Evolutionary conservation across 2,329 filamentous ascomycete species (phyloP).

Genomic region (Epichloe sp.): DNA sequence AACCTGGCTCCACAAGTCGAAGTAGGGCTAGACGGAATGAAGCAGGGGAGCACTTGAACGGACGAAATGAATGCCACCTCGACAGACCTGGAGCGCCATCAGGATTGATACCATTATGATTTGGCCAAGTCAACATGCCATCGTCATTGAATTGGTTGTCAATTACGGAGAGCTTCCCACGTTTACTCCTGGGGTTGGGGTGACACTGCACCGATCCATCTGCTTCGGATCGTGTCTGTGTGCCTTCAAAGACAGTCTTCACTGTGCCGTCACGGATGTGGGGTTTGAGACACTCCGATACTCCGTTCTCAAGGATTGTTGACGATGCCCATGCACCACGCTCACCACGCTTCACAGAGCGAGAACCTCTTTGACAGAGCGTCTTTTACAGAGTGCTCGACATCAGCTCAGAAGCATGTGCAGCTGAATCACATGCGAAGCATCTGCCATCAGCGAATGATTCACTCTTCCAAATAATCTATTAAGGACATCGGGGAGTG

Average conservation of each 20-base stretch:
- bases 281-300: constrained; percentile 2
- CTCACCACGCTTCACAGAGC: not conserved
- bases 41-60: not conserved
- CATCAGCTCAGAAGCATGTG: no score
- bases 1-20: not conserved
- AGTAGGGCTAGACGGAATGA: not conserved
- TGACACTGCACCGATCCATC: not conserved
- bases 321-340: not conserved
- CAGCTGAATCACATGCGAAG: no score
- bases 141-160: not conserved
- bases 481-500: no score
- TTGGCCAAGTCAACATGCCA: not conserved
- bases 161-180: not conserved
- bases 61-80: not conserved
- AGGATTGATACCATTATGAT: not conserved
- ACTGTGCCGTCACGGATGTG: not conserved
- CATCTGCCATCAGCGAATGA: no score
- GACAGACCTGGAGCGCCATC: not conserved
- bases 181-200: constrained; percentile 1
- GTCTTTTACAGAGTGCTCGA: no score
- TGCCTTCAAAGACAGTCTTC: not conserved
- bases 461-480: no score
- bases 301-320: not conserved
- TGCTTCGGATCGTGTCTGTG: not conserved
- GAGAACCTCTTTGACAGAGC: no score